Conservation (phyloP, 2,329 filamentous ascomycete species). For the Stachybotrys chartarum region DNA sequence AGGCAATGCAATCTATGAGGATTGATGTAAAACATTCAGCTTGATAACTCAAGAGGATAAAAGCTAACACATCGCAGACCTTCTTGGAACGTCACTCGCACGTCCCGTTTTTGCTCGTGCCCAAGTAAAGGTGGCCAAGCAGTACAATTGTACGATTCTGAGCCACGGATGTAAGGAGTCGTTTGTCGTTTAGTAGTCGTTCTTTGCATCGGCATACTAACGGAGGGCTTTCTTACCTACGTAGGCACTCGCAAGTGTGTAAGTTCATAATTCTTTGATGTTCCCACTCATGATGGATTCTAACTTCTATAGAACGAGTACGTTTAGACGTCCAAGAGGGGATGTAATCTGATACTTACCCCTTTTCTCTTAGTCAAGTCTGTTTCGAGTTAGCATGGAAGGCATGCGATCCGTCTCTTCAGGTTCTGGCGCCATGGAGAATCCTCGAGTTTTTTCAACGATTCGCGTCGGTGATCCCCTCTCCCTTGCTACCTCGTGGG, state of each 20-base stretch:
- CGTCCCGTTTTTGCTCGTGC: slow-evolving; percentile 59
- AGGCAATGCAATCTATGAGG: slow-evolving; percentile 53
- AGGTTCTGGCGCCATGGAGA: slow-evolving; percentile 67
- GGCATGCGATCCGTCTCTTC: slow-evolving; percentile 51
- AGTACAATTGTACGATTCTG: slow-evolving; percentile 26
- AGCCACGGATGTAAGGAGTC: slow-evolving; percentile 36
- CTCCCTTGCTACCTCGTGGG: slow-evolving; percentile 1
- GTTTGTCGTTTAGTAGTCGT: neutral
- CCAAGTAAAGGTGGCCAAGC: slow-evolving; percentile 40
- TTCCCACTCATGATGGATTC: no score
- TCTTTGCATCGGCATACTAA: neutral
- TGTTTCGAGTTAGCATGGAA: slow-evolving; percentile 27
- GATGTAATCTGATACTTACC: no score
- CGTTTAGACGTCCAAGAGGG: no score
- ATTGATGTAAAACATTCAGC: slow-evolving; percentile 19
- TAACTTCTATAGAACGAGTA: no score
- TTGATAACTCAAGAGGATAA: neutral
- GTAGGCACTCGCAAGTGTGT: neutral
- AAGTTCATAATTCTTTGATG: neutral
- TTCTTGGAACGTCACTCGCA: slow-evolving; percentile 46
- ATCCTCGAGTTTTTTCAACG: slow-evolving; percentile 61
- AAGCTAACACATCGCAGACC: slow-evolving; percentile 8
- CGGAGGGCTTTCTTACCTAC: neutral
- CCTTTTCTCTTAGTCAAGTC: slow-evolving; percentile 14
- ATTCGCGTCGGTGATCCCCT: slow-evolving; percentile 37